Percentiles rank a stretch among this genome's conserved stretches.
phyloP scores from a whole-genome alignment of 2,329 filamentous ascomycete genomes.

The Hansfordia pulvinata region DNA sequence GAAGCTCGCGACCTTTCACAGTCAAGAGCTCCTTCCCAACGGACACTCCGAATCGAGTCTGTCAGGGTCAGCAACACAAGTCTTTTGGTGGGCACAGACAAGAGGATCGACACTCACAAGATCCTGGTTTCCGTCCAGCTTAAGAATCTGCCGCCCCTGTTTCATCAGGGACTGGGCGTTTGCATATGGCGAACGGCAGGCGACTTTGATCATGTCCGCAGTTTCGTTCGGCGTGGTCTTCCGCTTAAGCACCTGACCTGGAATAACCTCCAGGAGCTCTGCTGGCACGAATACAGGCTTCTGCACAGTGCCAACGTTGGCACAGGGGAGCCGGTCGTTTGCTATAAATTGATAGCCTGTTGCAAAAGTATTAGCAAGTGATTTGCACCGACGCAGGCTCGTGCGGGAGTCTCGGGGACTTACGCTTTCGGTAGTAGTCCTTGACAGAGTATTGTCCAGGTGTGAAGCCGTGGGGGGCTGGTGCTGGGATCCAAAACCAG shows the following conservation, averaged over 20 bases:
- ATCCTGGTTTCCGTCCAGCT: slow-evolving; percentile 36
- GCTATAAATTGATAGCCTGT: slow-evolving; percentile 13
- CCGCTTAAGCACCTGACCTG: slow-evolving; percentile 48
- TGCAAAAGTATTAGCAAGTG: too few species aligned
- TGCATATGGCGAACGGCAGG: slow-evolving; percentile 49
- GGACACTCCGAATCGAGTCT: slow-evolving; percentile 44
- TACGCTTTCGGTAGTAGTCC: slow-evolving; percentile 30
- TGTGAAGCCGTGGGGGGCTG: slow-evolving; percentile 13
- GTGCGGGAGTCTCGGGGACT: slow-evolving; percentile 7
- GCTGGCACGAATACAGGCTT: slow-evolving; percentile 53
- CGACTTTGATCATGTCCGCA: slow-evolving; percentile 55
- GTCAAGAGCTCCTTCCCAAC: slow-evolving; percentile 52
- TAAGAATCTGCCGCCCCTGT: slow-evolving; percentile 41
- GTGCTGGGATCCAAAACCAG: slow-evolving; percentile 16
- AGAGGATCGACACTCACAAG: slow-evolving; percentile 20
- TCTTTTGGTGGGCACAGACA: background rate
- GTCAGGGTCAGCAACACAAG: slow-evolving; percentile 3
- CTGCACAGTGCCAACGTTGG: slow-evolving; percentile 48
- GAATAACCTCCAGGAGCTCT: slow-evolving; percentile 48
- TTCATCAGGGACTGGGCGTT: slow-evolving; percentile 55
- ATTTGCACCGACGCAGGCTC: too few species aligned
- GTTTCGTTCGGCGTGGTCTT: slow-evolving; percentile 50
- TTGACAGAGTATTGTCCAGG: slow-evolving; percentile 21
- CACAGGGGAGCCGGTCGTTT: slow-evolving; percentile 34
- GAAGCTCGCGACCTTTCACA: slow-evolving; percentile 57